A percentile compares a stretch with the other conserved stretches of the same genome.
Evolutionary conservation across 1,139 yeast genomes (phyloP).

Genomic region (Zygoascus sp.): DNA sequence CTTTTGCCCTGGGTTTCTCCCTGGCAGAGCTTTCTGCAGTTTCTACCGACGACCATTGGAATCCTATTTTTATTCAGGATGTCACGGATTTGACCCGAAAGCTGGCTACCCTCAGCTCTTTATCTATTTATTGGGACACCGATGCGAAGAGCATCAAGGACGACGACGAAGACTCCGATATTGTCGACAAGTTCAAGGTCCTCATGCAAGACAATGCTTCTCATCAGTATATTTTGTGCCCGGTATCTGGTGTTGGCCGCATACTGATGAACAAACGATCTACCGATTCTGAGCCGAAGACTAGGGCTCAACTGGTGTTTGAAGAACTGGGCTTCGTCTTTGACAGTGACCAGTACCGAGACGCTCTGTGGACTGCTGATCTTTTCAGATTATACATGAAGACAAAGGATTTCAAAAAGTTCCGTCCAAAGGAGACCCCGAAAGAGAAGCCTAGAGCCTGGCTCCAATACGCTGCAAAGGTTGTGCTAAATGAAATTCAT

Average conservation of each 20-base stretch:
- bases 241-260: constrained; percentile 86
- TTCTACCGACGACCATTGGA: constrained; percentile 82
- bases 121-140: constrained; percentile 85
- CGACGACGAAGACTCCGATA: constrained; percentile 19
- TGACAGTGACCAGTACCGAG: constrained; percentile 81
- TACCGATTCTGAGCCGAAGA: constrained; percentile 64
- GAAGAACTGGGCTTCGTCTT: constrained; percentile 83
- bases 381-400: constrained; percentile 73
- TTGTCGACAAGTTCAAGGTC: constrained; percentile 31
- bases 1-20: constrained; percentile 80
- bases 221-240: constrained; percentile 68
- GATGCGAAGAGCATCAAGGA: constrained; percentile 42
- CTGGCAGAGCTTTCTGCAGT: constrained; percentile 86
- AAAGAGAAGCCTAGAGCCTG: constrained; percentile 71
- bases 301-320: constrained; percentile 70
- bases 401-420: constrained; percentile 67
- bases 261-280: constrained; percentile 80
- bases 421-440: constrained; percentile 60
- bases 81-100: constrained; percentile 68
- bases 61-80: constrained; percentile 76
- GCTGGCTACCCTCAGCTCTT: constrained; percentile 65
- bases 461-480: constrained; percentile 74
- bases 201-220: constrained; percentile 29
- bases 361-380: constrained; percentile 75
- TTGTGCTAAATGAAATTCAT: constrained; percentile 73